Evolutionary conservation across 139 green algal species (phyloP), one percentile per base, ranked within the genome.

Genomic region (Zygnema circumcarinatum): DNA sequence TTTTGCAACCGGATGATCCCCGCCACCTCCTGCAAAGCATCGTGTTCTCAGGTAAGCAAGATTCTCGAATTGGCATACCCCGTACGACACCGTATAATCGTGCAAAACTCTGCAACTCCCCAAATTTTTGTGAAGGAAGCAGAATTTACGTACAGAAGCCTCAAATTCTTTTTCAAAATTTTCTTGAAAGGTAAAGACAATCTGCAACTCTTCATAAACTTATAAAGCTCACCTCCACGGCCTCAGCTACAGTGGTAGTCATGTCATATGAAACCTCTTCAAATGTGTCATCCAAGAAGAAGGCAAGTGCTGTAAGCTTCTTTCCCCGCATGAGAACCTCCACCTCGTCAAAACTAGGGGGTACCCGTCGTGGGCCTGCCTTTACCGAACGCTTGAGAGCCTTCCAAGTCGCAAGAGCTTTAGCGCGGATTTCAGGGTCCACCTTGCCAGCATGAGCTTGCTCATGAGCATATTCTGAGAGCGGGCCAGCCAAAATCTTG

Each of bases 251-350:
- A 0, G 95, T 98, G 25, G 95, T 98, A 41, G 92, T 94, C 35
- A 96, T 89, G 83, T 98, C 96, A 72, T 96, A 99, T 0, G 86
- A 81, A 35, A 99, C 90, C 92, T 98, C 96, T 91, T 98, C 95
- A 91, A 98, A 98, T 1, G 96, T 98, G 79, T 98, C 96, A 74
- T 99, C 97, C 88, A 98, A 91, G 91, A 98, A 99, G 89, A 96
- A 98, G 0, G 97, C 94, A 38, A 98, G 95, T 0, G 94, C 93
- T 35, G 92, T 96, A 39, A 96, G 91, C 83, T 92, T 92, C 0
- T 84, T 73, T 22, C 92, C 93, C 20, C 87, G 87, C 67, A 96
- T 89, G 53, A 97, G 85, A n/a, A 94, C 94, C 40, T 97, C 94
- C 36, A 98, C 95, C 94, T 99, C 96, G 67, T 98, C 95, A 0